Evolutionary conservation across 164 flowering plant species (phyloP), one percentile per base, ranked within the genome.

Genomic region (Euptelea pleiosperma): DNA sequence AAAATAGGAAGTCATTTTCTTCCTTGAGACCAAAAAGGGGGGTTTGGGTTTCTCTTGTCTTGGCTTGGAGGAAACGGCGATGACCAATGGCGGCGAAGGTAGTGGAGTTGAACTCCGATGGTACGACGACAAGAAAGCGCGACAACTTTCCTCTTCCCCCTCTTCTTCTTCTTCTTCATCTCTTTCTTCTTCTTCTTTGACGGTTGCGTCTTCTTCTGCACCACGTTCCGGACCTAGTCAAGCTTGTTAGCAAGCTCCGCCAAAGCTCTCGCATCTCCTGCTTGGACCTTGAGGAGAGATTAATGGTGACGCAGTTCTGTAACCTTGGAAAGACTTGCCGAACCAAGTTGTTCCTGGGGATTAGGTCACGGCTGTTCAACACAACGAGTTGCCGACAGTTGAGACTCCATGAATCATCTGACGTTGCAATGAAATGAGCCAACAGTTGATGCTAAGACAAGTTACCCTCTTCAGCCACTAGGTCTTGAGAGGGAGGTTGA

Each of bases 231-330:
- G 30, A 92, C 89, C 63, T 59, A 67, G 45, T 69, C 77, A 21
- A 90, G 86, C 76, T 92, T 93, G 31, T 53, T 57, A 53, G 74
- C 71, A 36, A 92, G 78, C 82, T 76, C 72, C 73, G 73, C 62
- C 78, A 70, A 7, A 89, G 63, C 65, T 89, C 91, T 8, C 77
- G 67, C 48, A 53, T 63, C 75, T 89, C 89, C 51, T 74, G 74
- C 80, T 79, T 85, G 19, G 91, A 69, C 44, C 58, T 76, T 11
- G 69, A 70, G 2, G 73, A 54, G 59, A 87, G 57, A 62, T 65
- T 71, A 15, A 85, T 71, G 57, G 66, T 79, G 21, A 85, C 69
- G 15, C 75, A 63, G 57, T 67, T 62, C 30, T 77, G 84, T 28
- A 52, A 33, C 41, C 57, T 70, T 29, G 44, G 29, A 48, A 61